Evolutionary conservation across 805 yeast genomes (phyloP), one percentile per base, ranked within the genome.

Genomic region (Metschnikowia chrysomelidarum): DNA sequence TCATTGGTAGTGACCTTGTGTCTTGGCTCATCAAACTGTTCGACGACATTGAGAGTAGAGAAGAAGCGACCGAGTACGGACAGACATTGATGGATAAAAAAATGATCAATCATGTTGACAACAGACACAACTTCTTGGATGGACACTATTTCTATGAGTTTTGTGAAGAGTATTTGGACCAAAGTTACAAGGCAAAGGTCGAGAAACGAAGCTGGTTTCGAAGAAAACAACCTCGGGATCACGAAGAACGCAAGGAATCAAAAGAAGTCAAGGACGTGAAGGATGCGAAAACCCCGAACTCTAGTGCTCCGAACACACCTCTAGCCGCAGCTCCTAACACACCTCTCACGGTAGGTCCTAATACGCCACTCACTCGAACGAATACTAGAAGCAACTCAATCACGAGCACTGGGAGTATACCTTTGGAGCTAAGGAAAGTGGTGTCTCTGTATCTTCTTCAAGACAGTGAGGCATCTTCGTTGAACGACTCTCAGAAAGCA

Each of bases 71-170:
- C 0, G 73, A 64, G 10, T 93, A 69, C 56, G 98, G 96, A 1
- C 89, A 87, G 48, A 55, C 62, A 7, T 60, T 91, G 27, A 85
- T 87, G 94, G 73, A 76, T 7, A 67, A 67, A 31, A 84, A 84
- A 0, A 51, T 91, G 11, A 78, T 91, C 54, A 67, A 59, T n/a
- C 98, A 91, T 52, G 96, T 87, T 14, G 87, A 84, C 41, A 69
- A 76, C 28, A 72, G 91, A 21, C 97, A 91, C 54, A 78, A 83
- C 3, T 87, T 93, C 49, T 60, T 88, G 34, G 95, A 91, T 61
- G 98, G 98, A 0, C 89, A 93, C 52, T 91, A 88, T 55, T 91
- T 91, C 58, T 91, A 91, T 53, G 80, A 77, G 49, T 57, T 89
- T 33, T 71, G 69, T 14, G 74, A 75, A 1, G 82, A 80, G 19